These are phyloP conservation scores for Panellus pusillus DNA, from an alignment of 768 basidiomycete species.

Conservation along the genomic window DNA sequence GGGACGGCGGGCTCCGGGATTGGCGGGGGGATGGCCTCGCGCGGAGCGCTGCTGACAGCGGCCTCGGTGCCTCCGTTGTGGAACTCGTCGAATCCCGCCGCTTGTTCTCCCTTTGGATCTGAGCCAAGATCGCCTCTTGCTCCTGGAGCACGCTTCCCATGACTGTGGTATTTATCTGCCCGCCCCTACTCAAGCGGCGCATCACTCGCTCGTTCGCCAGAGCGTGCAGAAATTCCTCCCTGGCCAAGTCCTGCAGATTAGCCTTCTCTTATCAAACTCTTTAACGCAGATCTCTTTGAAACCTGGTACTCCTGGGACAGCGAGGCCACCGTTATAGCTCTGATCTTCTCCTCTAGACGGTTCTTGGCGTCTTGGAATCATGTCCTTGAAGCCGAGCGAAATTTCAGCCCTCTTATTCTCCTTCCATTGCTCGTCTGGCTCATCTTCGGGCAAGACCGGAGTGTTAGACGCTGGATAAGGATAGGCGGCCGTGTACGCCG, in stretches of 20 bases:
- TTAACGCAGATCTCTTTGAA: not conserved
- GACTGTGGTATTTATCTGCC: not conserved
- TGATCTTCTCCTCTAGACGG: constrained; percentile 44
- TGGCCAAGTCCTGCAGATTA: not conserved
- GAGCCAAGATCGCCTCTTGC: constrained; percentile 8
- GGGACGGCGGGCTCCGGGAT: no score
- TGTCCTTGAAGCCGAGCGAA: constrained; percentile 40
- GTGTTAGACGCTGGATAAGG: not conserved
- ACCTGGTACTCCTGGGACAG: not conserved
- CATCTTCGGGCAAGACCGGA: constrained; percentile 30
- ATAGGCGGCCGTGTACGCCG: not conserved
- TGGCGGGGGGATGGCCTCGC: no score
- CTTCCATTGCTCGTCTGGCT: constrained; percentile 62
- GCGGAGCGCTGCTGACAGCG: not conserved
- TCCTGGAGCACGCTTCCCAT: not conserved
- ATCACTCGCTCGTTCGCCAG: not conserved
- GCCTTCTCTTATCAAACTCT: not conserved
- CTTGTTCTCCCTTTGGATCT: constrained; percentile 7
- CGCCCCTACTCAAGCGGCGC: not conserved
- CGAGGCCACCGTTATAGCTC: not conserved
- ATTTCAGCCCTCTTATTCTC: constrained; percentile 45
- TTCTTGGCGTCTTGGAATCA: constrained; percentile 66
- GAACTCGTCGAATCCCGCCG: constrained; percentile 6
- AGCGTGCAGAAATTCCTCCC: not conserved
- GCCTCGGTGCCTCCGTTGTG: not conserved